These are phyloP conservation scores for Phalaenopsis hybrid DNA, from an alignment of 116 monocot genomes.

Conservation along the genomic window DNA sequence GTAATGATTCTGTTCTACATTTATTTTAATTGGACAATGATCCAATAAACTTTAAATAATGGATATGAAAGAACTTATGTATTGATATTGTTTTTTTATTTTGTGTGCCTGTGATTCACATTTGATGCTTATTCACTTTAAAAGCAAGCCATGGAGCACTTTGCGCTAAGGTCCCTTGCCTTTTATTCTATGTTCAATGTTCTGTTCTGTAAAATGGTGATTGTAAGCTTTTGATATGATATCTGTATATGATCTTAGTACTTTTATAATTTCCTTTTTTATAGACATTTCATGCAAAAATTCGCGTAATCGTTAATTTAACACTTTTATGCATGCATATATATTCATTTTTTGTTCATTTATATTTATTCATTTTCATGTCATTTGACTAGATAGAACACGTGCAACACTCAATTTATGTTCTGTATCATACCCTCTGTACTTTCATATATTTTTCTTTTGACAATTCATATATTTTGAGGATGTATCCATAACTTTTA, in stretches of 20 bases:
- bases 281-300: background rate
- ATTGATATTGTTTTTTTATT: background rate
- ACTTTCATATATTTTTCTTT: background rate
- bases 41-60: background rate
- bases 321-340: background rate
- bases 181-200: background rate
- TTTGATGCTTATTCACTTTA: background rate
- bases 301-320: background rate
- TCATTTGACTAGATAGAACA: background rate
- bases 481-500: background rate
- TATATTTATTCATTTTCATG: background rate
- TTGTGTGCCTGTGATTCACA: background rate
- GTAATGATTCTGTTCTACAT: background rate
- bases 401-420: background rate
- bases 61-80: background rate
- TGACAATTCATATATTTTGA: slow-evolving; percentile 3
- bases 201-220: background rate
- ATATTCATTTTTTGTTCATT: background rate
- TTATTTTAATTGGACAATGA: background rate
- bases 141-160: too few relatives aligned
- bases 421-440: background rate
- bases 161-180: background rate
- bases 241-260: background rate
- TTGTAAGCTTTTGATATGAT: background rate
- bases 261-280: background rate